Evolutionary conservation across 2,329 filamentous ascomycete species (phyloP), one percentile per base, ranked within the genome.

Genomic region (Nemania sp.): DNA sequence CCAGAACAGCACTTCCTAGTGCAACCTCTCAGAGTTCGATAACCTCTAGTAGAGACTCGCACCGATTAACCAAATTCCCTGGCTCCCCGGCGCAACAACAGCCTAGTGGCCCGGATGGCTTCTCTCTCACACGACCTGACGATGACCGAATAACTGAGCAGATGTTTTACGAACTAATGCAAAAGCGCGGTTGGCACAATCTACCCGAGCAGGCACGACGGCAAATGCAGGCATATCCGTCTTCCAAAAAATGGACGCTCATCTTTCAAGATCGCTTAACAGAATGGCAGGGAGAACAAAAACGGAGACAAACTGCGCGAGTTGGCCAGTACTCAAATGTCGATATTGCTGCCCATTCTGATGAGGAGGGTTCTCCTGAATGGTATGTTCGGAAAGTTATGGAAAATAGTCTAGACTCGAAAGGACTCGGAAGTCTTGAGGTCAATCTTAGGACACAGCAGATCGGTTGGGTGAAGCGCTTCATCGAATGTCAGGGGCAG

Each of bases 371-470:
- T 52, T 97, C 93, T 57, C 96, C 96, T 2, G 95, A 98, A 81
- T 99, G 95, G 95, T 99, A 97, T 79, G 95, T 99, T 61, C 92
- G 93, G 78, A 95, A 93, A 79, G 93, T 98, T 68, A 93, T 98
- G 92, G 95, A 98, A 79, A 97, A 98, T 80, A 93, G 89, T 70
- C 93, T 98, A 73, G 93, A 94, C 62, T 88, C 91, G 72, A 98
- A 98, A 83, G 93, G 97, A 69, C 86, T 99, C 70, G 93, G 93
- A 71, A 97, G 93, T 83, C 83, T 99, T 77, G 93, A 96, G 77
- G 97, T 99, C 82, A 98, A 95, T 79, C 81, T 99, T 75, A 87
- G 96, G 76, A 98, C 96, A 45, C 96, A 99, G 79, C 96, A 97
- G 66, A 98, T 99, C 75, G 94, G 92, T 75, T 99, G 96, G 96